phyloP scores from a whole-genome alignment of 352 stramenopile species.

The Pythium chondricola region DNA sequence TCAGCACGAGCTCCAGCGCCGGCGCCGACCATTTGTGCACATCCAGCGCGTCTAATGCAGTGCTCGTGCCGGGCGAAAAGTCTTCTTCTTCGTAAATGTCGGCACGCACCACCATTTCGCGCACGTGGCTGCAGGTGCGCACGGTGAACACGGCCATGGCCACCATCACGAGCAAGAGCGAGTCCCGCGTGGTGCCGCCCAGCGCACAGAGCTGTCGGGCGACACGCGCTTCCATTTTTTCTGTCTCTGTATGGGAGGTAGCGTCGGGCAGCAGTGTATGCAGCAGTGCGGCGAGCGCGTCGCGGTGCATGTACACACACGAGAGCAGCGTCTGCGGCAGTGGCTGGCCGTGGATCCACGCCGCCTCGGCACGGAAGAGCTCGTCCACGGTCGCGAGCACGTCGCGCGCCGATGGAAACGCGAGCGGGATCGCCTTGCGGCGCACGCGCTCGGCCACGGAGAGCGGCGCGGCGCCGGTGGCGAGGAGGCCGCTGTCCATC shows the following conservation, averaged over 20 bases:
- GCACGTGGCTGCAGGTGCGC: slow-evolving; percentile 72
- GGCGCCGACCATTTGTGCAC: slow-evolving; percentile 21
- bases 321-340: slow-evolving; percentile 87
- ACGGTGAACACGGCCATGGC: slow-evolving; percentile 58
- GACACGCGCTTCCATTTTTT: slow-evolving; percentile 27
- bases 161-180: slow-evolving; percentile 69
- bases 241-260: neutral
- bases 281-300: slow-evolving; percentile 70
- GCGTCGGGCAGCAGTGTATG: slow-evolving; percentile 17
- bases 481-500: slow-evolving; percentile 91
- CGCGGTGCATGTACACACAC: slow-evolving; percentile 84
- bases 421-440: slow-evolving; percentile 31
- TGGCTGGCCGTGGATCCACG: slow-evolving; percentile 81
- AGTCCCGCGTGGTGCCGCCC: slow-evolving; percentile 27
- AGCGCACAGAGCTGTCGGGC: slow-evolving; percentile 14
- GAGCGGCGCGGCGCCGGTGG: slow-evolving; percentile 45
- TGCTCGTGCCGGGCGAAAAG: slow-evolving; percentile 75
- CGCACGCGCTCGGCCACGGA: slow-evolving; percentile 49
- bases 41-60: slow-evolving; percentile 23
- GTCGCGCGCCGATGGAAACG: slow-evolving; percentile 59
- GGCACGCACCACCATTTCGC: slow-evolving; percentile 80
- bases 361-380: slow-evolving; percentile 66
- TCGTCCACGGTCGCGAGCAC: slow-evolving; percentile 73
- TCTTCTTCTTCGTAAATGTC: slow-evolving; percentile 97
- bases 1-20: slow-evolving; percentile 32